These are phyloP conservation scores for Malassezia sp. DNA, from an alignment of 1,284 basidiomycete species.

Conservation along the genomic window DNA sequence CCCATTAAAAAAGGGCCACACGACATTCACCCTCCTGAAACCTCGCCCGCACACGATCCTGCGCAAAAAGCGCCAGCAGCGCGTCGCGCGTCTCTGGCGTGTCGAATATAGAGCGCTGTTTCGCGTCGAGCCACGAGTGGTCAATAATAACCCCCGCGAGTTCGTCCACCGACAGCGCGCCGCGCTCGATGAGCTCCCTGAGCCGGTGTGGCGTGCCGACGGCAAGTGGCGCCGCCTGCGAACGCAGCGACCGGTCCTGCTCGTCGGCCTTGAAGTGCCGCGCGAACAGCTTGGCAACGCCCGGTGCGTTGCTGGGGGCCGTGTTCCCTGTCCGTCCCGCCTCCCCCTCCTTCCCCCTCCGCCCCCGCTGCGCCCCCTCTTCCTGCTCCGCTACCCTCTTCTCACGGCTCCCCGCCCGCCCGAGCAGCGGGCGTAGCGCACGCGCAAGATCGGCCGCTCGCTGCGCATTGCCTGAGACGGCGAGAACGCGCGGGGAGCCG, in stretches of 20 bases:
- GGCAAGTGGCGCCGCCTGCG: slow-evolving; percentile 28
- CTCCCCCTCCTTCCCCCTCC: neutral
- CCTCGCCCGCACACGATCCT: too few relatives aligned
- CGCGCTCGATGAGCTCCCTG: slow-evolving; percentile 22
- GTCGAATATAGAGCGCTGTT: slow-evolving; percentile 35
- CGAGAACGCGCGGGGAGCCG: slow-evolving; percentile 21
- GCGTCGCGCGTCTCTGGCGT: slow-evolving; percentile 36
- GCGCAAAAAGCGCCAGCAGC: slow-evolving; percentile 27
- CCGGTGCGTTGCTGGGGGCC: neutral
- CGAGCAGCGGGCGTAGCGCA: slow-evolving; percentile 20
- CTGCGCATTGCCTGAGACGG: slow-evolving; percentile 37
- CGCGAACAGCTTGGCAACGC: slow-evolving; percentile 40
- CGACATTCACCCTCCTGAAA: too few relatives aligned
- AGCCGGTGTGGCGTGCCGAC: slow-evolving; percentile 38
- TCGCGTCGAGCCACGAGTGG: slow-evolving; percentile 35
- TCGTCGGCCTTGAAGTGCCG: slow-evolving; percentile 41
- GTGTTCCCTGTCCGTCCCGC: neutral
- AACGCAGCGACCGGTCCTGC: slow-evolving; percentile 30
- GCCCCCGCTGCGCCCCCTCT: neutral
- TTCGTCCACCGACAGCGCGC: slow-evolving; percentile 24
- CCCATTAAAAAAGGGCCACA: too few relatives aligned
- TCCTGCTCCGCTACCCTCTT: too few relatives aligned
- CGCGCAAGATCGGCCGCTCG: slow-evolving; percentile 34
- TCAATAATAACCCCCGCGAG: slow-evolving; percentile 28
- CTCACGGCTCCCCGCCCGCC: too few relatives aligned